Conservation (phyloP, 768 basidiomycete species). For the Cantharellus cinnabarinus region DNA sequence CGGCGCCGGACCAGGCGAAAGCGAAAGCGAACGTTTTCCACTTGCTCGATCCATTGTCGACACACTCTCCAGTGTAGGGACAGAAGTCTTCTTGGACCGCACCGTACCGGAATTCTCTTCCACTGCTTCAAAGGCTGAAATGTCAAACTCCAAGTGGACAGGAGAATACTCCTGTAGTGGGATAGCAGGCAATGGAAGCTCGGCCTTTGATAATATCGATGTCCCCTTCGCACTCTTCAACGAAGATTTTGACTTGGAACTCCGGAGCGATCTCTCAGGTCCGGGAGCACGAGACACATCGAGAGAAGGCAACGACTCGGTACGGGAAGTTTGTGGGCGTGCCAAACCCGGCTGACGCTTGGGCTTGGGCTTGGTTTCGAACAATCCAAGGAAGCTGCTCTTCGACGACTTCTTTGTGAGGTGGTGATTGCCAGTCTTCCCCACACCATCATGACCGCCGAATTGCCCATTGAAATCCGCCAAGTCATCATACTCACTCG, state of each 20-base stretch:
- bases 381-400: slow-evolving; percentile 1
- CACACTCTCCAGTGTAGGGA: neutral
- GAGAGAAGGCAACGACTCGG: neutral
- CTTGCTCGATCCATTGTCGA: neutral
- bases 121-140: neutral
- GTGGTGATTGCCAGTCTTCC: neutral
- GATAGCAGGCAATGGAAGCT: neutral
- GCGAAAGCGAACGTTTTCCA: neutral
- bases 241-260: slow-evolving; percentile 5
- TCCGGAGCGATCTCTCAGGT: neutral
- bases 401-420: slow-evolving; percentile 6
- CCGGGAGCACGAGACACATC: neutral
- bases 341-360: neutral
- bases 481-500: slow-evolving; percentile 76
- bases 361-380: neutral
- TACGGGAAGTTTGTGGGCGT: neutral
- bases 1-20: neutral
- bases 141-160: neutral
- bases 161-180: neutral
- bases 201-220: neutral
- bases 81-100: neutral
- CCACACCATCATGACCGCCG: slow-evolving; percentile 26
- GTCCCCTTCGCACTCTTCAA: slow-evolving; percentile 3
- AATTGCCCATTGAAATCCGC: slow-evolving; percentile 75
- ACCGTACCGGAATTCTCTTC: neutral